Percentiles rank a stretch among this genome's conserved stretches.
Evolutionary conservation across 371 early-diverging fungal species (phyloP).

Genomic region (Mortierella polycephala): DNA sequence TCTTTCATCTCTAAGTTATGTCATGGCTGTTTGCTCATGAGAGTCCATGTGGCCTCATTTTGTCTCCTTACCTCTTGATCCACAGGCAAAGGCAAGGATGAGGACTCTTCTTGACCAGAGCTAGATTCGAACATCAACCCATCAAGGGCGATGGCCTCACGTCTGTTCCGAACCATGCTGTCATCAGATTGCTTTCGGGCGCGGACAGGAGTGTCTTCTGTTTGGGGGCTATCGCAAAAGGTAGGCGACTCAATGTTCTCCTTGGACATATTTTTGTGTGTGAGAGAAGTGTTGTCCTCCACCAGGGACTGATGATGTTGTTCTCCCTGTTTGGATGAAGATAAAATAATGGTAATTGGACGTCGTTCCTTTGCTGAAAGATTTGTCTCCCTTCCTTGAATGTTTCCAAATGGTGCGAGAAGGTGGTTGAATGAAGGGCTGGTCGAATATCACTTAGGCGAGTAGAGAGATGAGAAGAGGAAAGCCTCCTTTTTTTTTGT

Average conservation of each 20-base stretch:
- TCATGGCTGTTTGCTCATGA: too few species aligned
- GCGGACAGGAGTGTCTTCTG: constrained; percentile 6
- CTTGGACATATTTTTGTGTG: constrained; percentile 15
- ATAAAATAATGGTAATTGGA: too few species aligned
- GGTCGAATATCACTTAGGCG: too few species aligned
- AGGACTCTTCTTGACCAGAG: constrained; percentile 12
- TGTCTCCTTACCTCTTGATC: too few species aligned
- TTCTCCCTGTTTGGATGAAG: not conserved
- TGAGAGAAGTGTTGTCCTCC: not conserved
- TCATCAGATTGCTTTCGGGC: constrained; percentile 39
- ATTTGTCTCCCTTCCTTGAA: too few species aligned
- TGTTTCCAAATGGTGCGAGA: too few species aligned
- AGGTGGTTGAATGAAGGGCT: too few species aligned
- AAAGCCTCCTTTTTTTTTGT: too few species aligned
- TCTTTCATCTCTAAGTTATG: too few species aligned
- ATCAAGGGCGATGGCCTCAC: constrained; percentile 48
- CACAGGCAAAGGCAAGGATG: not conserved
- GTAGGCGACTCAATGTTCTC: constrained; percentile 21
- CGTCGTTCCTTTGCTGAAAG: not conserved
- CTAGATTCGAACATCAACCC: constrained; percentile 54
- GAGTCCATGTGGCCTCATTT: too few species aligned
- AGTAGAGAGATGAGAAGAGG: too few species aligned
- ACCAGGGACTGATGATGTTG: not conserved
- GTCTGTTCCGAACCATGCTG: constrained; percentile 25
- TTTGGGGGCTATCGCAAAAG: constrained; percentile 2